phyloP scores from a whole-genome alignment of 257 asterid species.

The Solanum rostratum region DNA sequence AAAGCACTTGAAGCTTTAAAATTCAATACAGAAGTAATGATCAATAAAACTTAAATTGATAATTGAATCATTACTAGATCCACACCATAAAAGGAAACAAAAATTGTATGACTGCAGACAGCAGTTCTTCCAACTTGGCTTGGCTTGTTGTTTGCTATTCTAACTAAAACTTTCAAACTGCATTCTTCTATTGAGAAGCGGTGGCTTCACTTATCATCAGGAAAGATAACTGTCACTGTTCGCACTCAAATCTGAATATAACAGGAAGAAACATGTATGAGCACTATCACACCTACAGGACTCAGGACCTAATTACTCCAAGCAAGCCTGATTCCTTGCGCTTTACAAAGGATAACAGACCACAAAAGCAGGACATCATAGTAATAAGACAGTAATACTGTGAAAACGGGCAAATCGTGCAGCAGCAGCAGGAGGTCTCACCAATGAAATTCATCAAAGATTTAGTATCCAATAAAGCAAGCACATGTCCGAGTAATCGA shows the following conservation, averaged over 20 bases:
- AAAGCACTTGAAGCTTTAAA: neutral
- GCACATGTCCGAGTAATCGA: neutral
- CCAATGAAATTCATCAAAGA: too few species aligned
- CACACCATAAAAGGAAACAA: neutral
- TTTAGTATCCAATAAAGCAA: neutral
- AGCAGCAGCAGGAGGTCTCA: too few species aligned
- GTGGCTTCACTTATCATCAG: neutral
- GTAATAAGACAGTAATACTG: neutral
- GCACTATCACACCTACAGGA: neutral
- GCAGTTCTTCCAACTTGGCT: neutral
- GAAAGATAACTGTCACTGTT: neutral
- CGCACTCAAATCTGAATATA: neutral
- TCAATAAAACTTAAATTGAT: neutral
- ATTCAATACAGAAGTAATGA: too few species aligned
- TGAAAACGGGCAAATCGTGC: too few species aligned
- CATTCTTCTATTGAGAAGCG: neutral
- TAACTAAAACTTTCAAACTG: neutral
- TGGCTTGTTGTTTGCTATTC: neutral
- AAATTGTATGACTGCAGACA: neutral
- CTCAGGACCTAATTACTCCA: neutral
- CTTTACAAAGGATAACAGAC: neutral
- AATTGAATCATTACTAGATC: neutral
- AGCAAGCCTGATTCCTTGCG: neutral
- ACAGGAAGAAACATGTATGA: neutral
- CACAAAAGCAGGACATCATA: neutral